These are phyloP conservation scores for Mayamaea pseudoterrestris DNA, from an alignment of 108 stramenopile genomes.

Conservation along the genomic window DNA sequence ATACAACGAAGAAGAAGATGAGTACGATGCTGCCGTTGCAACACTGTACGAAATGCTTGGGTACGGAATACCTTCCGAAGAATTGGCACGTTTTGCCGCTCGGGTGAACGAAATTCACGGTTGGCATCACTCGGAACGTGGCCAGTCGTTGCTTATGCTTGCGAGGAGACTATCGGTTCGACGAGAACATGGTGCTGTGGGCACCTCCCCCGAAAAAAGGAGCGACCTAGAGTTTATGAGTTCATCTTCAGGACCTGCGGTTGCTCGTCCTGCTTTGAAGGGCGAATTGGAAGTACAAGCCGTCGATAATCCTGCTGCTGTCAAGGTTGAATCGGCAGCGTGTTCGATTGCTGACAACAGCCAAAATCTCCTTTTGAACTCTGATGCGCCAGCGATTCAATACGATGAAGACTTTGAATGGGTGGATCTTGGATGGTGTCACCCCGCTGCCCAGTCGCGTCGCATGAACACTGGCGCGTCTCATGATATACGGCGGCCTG, in stretches of 20 bases:
- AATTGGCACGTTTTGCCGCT: slow-evolving; percentile 69
- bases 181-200: slow-evolving; percentile 49
- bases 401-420: slow-evolving; percentile 15
- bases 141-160: slow-evolving; percentile 55
- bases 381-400: too few relatives aligned
- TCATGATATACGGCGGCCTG: background rate
- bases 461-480: background rate
- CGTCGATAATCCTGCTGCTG: too few relatives aligned
- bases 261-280: too few relatives aligned
- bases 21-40: slow-evolving; percentile 70
- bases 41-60: slow-evolving; percentile 86
- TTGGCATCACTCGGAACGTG: slow-evolving; percentile 63
- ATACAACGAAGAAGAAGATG: slow-evolving; percentile 31
- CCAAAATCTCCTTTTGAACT: too few relatives aligned
- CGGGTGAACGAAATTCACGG: slow-evolving; percentile 44
- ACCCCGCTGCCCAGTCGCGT: slow-evolving; percentile 29
- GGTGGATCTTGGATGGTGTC: slow-evolving; percentile 59
- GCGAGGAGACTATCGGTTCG: slow-evolving; percentile 59
- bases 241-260: background rate
- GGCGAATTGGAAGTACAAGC: too few relatives aligned
- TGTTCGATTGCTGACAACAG: too few relatives aligned
- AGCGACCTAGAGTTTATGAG: slow-evolving; percentile 36
- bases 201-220: slow-evolving; percentile 11
- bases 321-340: too few relatives aligned
- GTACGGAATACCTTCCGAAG: slow-evolving; percentile 69